Evolutionary conservation across 441 rosid species (phyloP), one percentile per base, ranked within the genome.

Genomic region (Erysimum cheiri): DNA sequence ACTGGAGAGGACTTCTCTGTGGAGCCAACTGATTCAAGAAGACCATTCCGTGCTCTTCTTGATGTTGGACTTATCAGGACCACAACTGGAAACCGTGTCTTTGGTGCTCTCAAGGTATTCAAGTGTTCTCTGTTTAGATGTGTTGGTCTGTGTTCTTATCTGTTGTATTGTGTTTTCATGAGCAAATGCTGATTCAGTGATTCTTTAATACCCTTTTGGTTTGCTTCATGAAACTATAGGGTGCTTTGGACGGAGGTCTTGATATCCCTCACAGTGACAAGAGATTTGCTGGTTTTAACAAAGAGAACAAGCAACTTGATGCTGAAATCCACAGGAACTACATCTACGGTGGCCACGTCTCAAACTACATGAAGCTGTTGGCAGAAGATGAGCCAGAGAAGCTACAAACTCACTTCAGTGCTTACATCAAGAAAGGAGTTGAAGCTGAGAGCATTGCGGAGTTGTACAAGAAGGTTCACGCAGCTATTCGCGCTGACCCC

Each of bases 1-100:
- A 84, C 86, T 28, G 98, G 98, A 2, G 98, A 88, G 82, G 98
- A 92, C 64, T 92, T 35, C 50, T 85, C 92, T 12, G 93, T 90
- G 13, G 98, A 92, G 60, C 97, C 92, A 76, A 80, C 87, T 58
- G 98, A 83, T 6, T 78, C 69, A 64, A 83, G 96, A 77, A 87
- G 98, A 81, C 98, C 98, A 7, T 93, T 93, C 87, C 97, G 96
- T 52, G 96, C 97, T 67, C 90, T 93, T 52, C 98, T 92, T 75
- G 98, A 92, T 85, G 98, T 92, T 9, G 98, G 98, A n/a, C 85
- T 92, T 31, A 24, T 90, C 69, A 87, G 82, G 73, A 92, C 98
- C 35, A 90, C 98, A 17, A 90, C 98, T 0, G 98, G 97, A 6
- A 85, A 88, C 67, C 87, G 88, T 72, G 87, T 88, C 10, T 92